phyloP scores from a whole-genome alignment of 1,139 yeast species.

The Candida sp. region DNA sequence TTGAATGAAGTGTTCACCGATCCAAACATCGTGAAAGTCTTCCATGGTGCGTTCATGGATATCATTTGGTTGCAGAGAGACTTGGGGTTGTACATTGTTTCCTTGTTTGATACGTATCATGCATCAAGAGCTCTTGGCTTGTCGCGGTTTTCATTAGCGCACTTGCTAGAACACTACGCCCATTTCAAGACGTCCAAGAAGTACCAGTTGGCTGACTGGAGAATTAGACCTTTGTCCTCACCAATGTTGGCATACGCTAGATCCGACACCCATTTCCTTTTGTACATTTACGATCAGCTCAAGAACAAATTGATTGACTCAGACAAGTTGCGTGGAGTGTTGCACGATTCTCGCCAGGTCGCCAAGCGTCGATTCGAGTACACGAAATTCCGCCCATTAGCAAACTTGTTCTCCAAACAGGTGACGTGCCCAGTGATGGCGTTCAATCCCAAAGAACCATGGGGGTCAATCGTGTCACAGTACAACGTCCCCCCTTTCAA shows the following conservation, averaged over 20 bases:
- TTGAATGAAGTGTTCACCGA: constrained; percentile 81
- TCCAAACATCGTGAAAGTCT: constrained; percentile 81
- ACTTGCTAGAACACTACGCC: constrained; percentile 79
- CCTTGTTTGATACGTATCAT: constrained; percentile 91
- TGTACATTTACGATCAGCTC: constrained; percentile 79
- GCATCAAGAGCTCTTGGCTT: constrained; percentile 83
- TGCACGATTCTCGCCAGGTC: constrained; percentile 78
- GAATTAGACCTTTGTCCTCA: constrained; percentile 80
- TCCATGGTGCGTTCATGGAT: constrained; percentile 98
- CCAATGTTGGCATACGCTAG: constrained; percentile 90
- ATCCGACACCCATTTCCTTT: constrained; percentile 92
- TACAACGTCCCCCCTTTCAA: constrained; percentile 66
- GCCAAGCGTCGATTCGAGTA: constrained; percentile 86
- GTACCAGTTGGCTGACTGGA: constrained; percentile 98
- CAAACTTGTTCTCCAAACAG: constrained; percentile 20
- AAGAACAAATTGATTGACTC: constrained; percentile 61
- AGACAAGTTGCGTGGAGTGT: constrained; percentile 48
- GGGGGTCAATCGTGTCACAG: constrained; percentile 61
- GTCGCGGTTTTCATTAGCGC: constrained; percentile 86
- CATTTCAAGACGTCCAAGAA: constrained; percentile 89
- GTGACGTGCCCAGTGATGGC: constrained; percentile 57
- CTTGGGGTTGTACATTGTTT: constrained; percentile 87
- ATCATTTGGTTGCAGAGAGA: constrained; percentile 97
- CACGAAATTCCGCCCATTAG: constrained; percentile 59
- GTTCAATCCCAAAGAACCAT: constrained; percentile 55